Evolutionary conservation across 192 early-diverging fungal species (phyloP).

Genomic region (Polychytrium aggregatum): DNA sequence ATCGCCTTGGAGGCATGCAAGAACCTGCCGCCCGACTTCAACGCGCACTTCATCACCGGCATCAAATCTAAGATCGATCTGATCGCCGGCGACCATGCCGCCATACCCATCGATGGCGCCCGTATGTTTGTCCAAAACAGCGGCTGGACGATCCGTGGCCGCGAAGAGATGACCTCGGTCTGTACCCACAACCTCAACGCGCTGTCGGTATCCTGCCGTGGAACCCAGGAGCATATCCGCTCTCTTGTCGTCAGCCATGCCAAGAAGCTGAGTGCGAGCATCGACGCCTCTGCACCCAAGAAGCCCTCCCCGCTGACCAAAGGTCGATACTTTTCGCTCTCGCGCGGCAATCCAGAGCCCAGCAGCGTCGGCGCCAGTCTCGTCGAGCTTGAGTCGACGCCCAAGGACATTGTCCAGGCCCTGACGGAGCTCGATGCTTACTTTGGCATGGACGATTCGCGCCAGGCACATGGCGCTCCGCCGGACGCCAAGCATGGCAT

Average conservation of each 20-base stretch:
- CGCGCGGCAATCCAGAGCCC: neutral
- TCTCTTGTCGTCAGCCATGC: too few species aligned
- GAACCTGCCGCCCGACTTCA: slow-evolving; percentile 16
- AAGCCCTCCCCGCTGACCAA: neutral
- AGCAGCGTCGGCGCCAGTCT: slow-evolving; percentile 2
- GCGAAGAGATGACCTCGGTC: neutral
- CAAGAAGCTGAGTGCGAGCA: too few species aligned
- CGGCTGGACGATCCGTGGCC: neutral
- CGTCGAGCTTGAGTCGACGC: slow-evolving; percentile 7
- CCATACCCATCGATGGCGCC: neutral
- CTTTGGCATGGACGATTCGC: slow-evolving; percentile 12
- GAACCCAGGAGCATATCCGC: too few species aligned
- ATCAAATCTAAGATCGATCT: slow-evolving; percentile 28
- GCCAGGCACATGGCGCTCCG: neutral
- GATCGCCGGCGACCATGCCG: slow-evolving; percentile 3
- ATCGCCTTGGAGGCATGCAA: slow-evolving; percentile 15
- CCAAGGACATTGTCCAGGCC: slow-evolving; percentile 10
- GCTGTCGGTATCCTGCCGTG: too few species aligned
- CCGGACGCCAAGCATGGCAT: neutral
- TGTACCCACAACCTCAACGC: too few species aligned
- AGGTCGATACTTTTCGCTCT: neutral
- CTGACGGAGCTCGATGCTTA: slow-evolving; percentile 18
- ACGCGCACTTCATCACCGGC: slow-evolving; percentile 16
- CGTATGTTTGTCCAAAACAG: neutral
- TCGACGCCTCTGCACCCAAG: neutral